Percentiles rank a stretch among this genome's conserved stretches.
phyloP scores from a whole-genome alignment of 1,139 yeast genomes.

The Meyerozyma guilliermondii region DNA sequence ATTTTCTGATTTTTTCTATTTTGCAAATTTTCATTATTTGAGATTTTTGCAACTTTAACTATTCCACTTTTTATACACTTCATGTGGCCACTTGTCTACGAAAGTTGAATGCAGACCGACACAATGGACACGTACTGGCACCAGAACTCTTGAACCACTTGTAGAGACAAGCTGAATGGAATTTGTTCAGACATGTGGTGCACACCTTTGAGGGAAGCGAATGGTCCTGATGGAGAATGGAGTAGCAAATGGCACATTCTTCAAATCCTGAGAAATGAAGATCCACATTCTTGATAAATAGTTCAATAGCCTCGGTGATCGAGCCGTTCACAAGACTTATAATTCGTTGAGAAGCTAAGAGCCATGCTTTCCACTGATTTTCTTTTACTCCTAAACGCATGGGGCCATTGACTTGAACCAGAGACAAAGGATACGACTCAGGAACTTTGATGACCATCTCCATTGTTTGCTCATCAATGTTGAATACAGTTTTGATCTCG shows the following conservation, averaged over 20 bases:
- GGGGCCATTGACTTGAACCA: slow-evolving; percentile 71
- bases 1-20: not conserved
- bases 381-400: slow-evolving; percentile 86
- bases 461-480: slow-evolving; percentile 84
- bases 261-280: slow-evolving; percentile 89
- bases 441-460: slow-evolving; percentile 78
- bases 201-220: slow-evolving; percentile 88
- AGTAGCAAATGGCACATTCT: slow-evolving; percentile 95
- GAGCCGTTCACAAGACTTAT: slow-evolving; percentile 74
- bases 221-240: slow-evolving; percentile 84
- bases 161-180: slow-evolving; percentile 95
- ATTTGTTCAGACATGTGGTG: slow-evolving; percentile 85
- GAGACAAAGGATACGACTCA: slow-evolving; percentile 64
- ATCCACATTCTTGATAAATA: slow-evolving; percentile 74
- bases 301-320: slow-evolving; percentile 73
- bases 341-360: slow-evolving; percentile 81
- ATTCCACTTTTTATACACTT: not conserved
- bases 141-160: slow-evolving; percentile 97
- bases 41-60: not conserved
- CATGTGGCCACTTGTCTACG: slow-evolving; percentile 6
- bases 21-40: not conserved
- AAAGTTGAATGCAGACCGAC: slow-evolving; percentile 74
- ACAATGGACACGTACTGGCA: slow-evolving; percentile 87
- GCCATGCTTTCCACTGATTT: slow-evolving; percentile 93
- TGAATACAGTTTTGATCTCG: slow-evolving; percentile 70